Evolutionary conservation across 2,329 filamentous ascomycete species (phyloP), one percentile per base, ranked within the genome.

Genomic region (Fusarium austroafricanum): DNA sequence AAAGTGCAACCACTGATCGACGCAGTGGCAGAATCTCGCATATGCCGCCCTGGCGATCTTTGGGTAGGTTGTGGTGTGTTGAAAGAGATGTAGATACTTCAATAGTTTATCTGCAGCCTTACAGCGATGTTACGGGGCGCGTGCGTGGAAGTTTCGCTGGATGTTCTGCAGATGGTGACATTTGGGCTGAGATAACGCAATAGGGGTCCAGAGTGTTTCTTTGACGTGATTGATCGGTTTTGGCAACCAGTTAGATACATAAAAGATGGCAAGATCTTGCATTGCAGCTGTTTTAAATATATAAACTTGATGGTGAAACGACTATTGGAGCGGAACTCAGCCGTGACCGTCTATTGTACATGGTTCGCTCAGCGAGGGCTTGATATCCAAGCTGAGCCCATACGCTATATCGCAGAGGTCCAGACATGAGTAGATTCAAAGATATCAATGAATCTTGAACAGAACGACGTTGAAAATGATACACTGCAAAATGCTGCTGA

Each of bases 1-100:
- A 45, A 43, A 38, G 59, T 47, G 52, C 17, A 42, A 5, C 11
- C n/a, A 31, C 3, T 21, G 7, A 11, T 11, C 3, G 20, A 21
- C 21, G 51, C 31, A 35, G 15, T n/a, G 28, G 59, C 29, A 58
- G 12, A 11, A 64, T 65, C 61, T 64, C 3, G 44, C 60, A 64
- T 64, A 46, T 64, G 59, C 40, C 17, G 20, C 4, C 35, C 42
- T 47, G 35, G 29, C 31, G 44, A 64, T 64, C 44, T 46, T n/a
- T 29, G 15, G 17, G 7, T 20, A 33, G 20, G 10, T 7, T 2
- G 8, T 43, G 28, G 29, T 33, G 35, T 54, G 18, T 39, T 31
- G 23, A 20, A 26, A 2, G 18, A 46, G n/a, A 6, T 18, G 15
- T 42, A 15, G 1, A 15, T 23, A 29, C 12, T 33, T 23, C 10